These are phyloP conservation scores for Zygnema circumcarinatum DNA, from an alignment of 139 green algal genomes.

Conservation along the genomic window DNA sequence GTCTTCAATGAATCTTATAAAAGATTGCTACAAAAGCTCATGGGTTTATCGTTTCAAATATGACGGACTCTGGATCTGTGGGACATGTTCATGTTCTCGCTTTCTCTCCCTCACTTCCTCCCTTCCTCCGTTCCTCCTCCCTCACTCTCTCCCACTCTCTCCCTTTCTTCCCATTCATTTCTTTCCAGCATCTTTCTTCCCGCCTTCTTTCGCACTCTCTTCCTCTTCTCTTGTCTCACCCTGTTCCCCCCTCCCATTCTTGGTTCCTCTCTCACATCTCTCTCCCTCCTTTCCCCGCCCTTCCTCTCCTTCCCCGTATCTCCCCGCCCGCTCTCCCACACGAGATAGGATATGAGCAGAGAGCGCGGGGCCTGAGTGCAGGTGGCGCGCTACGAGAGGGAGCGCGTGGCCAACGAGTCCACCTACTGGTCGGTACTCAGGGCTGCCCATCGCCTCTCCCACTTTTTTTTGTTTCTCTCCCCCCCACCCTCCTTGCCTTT, in stretches of 20 bases:
- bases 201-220: background rate
- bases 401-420: constrained; percentile 84
- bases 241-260: background rate
- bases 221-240: background rate
- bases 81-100: background rate
- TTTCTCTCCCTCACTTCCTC: background rate
- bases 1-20: no score
- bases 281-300: no score
- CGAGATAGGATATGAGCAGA: no score
- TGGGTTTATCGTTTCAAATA: no score
- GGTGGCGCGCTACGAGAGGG: constrained; percentile 85
- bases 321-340: no score
- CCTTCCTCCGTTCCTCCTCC: background rate
- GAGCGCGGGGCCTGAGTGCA: no score
- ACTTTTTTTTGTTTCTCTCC: constrained; percentile 27
- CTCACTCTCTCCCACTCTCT: background rate
- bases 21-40: no score
- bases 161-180: background rate
- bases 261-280: background rate
- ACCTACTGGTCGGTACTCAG: constrained; percentile 83
- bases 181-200: background rate
- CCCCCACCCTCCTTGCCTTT: background rate
- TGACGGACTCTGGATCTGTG: no score
- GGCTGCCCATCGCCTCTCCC: background rate
- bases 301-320: no score